Conservation (phyloP, 345 rosid species). For the Hypericum perforatum region DNA sequence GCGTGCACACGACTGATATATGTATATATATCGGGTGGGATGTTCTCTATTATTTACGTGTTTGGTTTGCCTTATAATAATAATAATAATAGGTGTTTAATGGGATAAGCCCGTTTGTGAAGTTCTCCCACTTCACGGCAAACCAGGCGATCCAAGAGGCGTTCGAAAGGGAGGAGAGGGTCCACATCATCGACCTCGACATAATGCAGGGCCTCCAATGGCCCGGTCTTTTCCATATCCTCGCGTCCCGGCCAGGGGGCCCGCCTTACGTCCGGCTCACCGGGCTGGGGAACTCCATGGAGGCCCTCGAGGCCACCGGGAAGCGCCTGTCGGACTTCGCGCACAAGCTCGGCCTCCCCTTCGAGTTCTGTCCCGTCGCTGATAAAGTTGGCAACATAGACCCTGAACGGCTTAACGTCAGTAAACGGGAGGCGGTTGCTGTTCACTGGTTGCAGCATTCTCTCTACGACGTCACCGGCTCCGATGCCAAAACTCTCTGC, state of each 20-base stretch:
- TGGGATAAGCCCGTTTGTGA: slow-evolving; percentile 89
- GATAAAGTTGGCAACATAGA: slow-evolving; percentile 84
- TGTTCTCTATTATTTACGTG: too few relatives aligned
- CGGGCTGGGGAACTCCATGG: slow-evolving; percentile 83
- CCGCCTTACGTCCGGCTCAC: slow-evolving; percentile 92
- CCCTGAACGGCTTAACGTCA: slow-evolving; percentile 58
- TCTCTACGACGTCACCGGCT: slow-evolving; percentile 93
- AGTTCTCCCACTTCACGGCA: slow-evolving; percentile 97
- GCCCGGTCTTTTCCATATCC: slow-evolving; percentile 94
- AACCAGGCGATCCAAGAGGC: slow-evolving; percentile 98
- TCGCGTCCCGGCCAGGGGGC: slow-evolving; percentile 87
- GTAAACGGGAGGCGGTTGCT: slow-evolving; percentile 87
- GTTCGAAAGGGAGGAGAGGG: slow-evolving; percentile 83
- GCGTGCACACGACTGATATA: too few relatives aligned
- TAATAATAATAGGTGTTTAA: slow-evolving; percentile 83
- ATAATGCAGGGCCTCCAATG: slow-evolving; percentile 99
- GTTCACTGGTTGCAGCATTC: slow-evolving; percentile 99
- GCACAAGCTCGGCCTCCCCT: slow-evolving; percentile 70
- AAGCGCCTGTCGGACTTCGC: slow-evolving; percentile 89
- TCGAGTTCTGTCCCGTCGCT: slow-evolving; percentile 74
- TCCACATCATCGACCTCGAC: slow-evolving; percentile 89
- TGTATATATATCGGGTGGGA: too few relatives aligned
- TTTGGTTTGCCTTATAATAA: too few relatives aligned
- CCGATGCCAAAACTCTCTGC: slow-evolving; percentile 77
- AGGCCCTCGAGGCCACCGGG: slow-evolving; percentile 87